Base-by-base conservation (phyloP, 2,329 filamentous ascomycete species). In the Aureobasidium sp. region DNA sequence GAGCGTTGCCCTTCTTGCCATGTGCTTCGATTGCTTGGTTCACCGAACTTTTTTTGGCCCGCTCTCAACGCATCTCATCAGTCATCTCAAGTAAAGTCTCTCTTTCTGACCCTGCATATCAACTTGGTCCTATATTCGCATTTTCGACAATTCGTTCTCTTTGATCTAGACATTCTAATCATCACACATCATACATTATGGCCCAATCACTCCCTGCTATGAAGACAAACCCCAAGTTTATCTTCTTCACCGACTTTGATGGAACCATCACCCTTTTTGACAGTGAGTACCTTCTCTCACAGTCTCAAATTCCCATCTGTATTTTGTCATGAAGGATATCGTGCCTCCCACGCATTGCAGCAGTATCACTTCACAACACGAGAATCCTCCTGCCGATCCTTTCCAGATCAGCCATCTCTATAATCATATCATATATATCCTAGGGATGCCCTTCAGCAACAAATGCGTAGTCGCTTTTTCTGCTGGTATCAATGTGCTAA, bases 211-310 rank as follows among this genome's bases (percentile, higher is more conserved):
- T 81, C 53, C 74, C 74, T 53, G 77, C 78, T 50, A 75, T 81
- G 76, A 74, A 77, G 66, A 74, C 72, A 63, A 86, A 88, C 73
- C 92, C 92, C 57, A 89, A 91, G 77, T 89, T 90, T 80, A 92
- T 99, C 80, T 97, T 99, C 84, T 97, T 97, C 81, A 96, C 92
- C 68, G 94, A 99, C 78, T 97, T 97, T 73, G 94, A 99, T 77
- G 94, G 94, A 71, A 97, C 92, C 60, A 93, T 97, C 73, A 97
- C 93, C 53, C 82, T 86, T 62, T 79, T 84, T 70, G 85, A 88
- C 75, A 86, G 83, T 83, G 70, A 72, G 80, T 78, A 57, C 36
- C 4, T 20, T 32, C 26, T 12, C 12, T 6, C 36, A 17, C 23
- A 17, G 13, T 8, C 10, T 23, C 27, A 20, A 1, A 5, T 27